Percentiles rank a stretch among this genome's conserved stretches.
Evolutionary conservation across 2,329 filamentous ascomycete genomes (phyloP).

Genomic region (Triangularia setosa): DNA sequence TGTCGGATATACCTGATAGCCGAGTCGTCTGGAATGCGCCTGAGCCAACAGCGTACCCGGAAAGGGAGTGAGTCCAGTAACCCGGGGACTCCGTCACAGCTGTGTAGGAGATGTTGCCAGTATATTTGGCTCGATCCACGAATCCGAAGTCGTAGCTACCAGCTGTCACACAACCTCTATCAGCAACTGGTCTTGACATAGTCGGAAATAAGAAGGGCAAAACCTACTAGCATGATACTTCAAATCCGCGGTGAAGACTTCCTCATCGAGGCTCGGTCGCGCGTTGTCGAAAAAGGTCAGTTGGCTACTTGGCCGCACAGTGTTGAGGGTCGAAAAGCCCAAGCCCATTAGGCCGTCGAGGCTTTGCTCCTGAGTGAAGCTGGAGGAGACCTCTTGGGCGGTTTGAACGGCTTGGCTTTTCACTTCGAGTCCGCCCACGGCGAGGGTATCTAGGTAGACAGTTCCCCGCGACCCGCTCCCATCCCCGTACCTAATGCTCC

Average conservation of each 20-base stretch:
- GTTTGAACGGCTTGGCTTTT: conserved; percentile 41
- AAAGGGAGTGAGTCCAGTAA: conserved; percentile 58
- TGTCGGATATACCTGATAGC: conserved; percentile 52
- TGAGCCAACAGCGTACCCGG: conserved; percentile 36
- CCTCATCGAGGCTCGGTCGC: conserved; percentile 28
- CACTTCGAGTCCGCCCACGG: conserved; percentile 41
- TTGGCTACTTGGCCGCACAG: conserved; percentile 39
- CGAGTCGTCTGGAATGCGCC: conserved; percentile 31
- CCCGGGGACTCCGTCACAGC: conserved; percentile 53
- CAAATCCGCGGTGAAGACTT: conserved; percentile 34
- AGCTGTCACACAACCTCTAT: conserved; percentile 14
- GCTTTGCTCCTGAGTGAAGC: conserved; percentile 38
- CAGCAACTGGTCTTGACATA: neutral
- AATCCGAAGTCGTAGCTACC: conserved; percentile 39
- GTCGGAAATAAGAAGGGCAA: neutral
- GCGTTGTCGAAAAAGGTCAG: conserved; percentile 41
- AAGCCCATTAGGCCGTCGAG: conserved; percentile 45
- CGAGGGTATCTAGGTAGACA: conserved; percentile 44
- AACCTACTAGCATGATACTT: conserved; percentile 32
- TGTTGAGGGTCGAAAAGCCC: conserved; percentile 44
- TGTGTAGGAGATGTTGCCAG: conserved; percentile 54
- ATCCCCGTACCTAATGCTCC: conserved; percentile 44
- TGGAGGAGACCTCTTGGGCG: conserved; percentile 39
- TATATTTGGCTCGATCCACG: conserved; percentile 56
- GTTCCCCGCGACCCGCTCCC: conserved; percentile 40